Base-by-base conservation (phyloP, 768 basidiomycete species). In the Suillus americanus region DNA sequence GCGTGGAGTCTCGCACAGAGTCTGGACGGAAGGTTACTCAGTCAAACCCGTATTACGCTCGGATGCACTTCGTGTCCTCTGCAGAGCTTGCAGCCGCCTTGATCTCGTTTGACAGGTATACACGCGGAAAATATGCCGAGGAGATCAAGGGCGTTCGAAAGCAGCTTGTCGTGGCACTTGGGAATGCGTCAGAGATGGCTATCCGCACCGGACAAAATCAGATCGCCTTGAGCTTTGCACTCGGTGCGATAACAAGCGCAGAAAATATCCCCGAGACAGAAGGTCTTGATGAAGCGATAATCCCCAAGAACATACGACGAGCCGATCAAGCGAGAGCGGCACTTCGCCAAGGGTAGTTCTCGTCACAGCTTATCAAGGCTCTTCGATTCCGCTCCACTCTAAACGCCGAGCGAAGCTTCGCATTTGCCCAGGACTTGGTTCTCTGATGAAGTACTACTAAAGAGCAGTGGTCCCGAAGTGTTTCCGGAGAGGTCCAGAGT, bases 131-230 rank as follows among this genome's bases (percentile, higher is more conserved):
- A 41, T 75, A 70, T 51, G 28, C 50, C 7, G 60, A 61, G 16
- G 46, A 68, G 16, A 54, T 74, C 8, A 38, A 43, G 7, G 75
- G 71, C 20, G 66, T 67, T 10, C 62, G 70, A 48, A 71, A 66
- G 60, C 76, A 78, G 66, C 62, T 73, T 1, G 77, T 77, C 4
- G 67, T 76, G 18, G 76, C 72, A 37, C 64, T 78, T 28, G 74
- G 72, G 3, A 77, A 77, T 65, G 75, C 75, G 7, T 74, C 77
- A 16, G 75, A 77, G 66, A 77, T 77, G 77, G 70, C 56, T 12
- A 59, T 41, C 9, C 56, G 56, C 25, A 59, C 25, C 28, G 56
- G 56, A 28, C 56, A 59, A 40, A 40, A 18, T 40, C 56, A 59
- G 16, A 40, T 40, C 6, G 56, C 56, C 25, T 59, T 59, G 38